A percentile compares a stretch with the other conserved stretches of the same genome.
Evolutionary conservation across 345 rosid genomes (phyloP).

Genomic region (Hibiscus tridactylites): DNA sequence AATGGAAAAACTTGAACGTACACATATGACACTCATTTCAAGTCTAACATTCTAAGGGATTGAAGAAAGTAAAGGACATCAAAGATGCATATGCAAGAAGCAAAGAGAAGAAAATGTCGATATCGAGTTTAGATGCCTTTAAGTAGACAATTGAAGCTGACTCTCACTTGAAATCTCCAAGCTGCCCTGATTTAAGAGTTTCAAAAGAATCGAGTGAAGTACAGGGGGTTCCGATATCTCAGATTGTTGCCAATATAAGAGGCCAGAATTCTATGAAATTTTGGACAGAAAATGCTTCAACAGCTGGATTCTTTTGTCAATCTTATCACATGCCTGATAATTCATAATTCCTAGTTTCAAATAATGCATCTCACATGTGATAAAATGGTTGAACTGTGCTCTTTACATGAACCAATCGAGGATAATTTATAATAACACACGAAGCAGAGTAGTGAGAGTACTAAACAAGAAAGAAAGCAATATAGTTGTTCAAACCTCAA

Average conservation of each 20-base stretch:
- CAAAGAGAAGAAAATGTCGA: not conserved
- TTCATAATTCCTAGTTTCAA: not conserved
- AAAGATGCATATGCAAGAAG: no score
- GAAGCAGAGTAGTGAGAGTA: not conserved
- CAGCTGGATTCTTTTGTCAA: not conserved
- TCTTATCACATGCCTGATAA: not conserved
- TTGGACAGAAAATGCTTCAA: not conserved
- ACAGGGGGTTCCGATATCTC: conserved; percentile 21
- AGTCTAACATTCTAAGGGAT: no score
- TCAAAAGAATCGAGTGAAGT: not conserved
- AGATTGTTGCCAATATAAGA: conserved; percentile 16
- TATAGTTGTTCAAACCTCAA: not conserved
- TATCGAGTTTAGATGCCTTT: not conserved
- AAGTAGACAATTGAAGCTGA: not conserved
- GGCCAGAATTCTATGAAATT: conserved; percentile 7
- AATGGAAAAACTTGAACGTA: not conserved
- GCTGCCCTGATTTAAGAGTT: not conserved
- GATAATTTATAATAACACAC: not conserved
- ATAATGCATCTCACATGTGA: not conserved
- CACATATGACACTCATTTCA: no score
- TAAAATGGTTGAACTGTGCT: not conserved
- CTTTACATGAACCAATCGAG: not conserved
- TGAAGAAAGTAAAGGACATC: not conserved
- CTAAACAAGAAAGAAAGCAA: not conserved
- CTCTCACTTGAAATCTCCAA: not conserved